Base-by-base conservation (phyloP, 2,329 filamentous ascomycete genomes). In the Teratosphaeriaceae sp. region DNA sequence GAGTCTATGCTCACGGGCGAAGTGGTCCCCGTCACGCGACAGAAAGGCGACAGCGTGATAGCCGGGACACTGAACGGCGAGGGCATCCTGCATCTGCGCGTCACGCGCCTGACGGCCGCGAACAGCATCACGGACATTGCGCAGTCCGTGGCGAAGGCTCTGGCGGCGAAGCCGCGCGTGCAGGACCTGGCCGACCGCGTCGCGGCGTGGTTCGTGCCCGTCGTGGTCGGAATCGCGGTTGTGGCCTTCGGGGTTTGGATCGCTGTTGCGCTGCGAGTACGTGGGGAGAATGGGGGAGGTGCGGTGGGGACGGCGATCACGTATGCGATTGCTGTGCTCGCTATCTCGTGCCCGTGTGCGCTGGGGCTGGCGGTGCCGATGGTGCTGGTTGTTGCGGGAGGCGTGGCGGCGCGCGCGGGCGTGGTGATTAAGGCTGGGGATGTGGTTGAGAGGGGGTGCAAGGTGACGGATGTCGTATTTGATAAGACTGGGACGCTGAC, bases 401-500 rank as follows among this genome's bases (percentile, higher is more conserved):
- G 86, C 1, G 68, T 92, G 15, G 87, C 87, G 2, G 87, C 87
- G 5, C 82, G 84, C 59, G 68, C 86, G 55, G 87, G 87, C 1
- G 88, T 94, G 42, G 71, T 94, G 1, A 86, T 85, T 53, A 88
- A 88, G 63, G 86, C 87, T 18, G 87, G 87, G 24, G 85, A 89
- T 59, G 87, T 86, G 0, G 90, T 92, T 59, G 85, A 92, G 61
- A 87, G 87, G 66, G 86, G 85, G 3, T 88, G 84, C 59, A 77
- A 76, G 6, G 73, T 89, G 35, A 80, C 87, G 60, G 24, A 36
- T 6, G 46, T 49, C 1, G 45, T 48, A 9, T 92, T 94, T 59
- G 87, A 94, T 72, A 92, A 94, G 71, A 94, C 87, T 0, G 87
- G 87, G 1, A 94, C 87, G 0, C 68, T 94, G 45, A 92, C 87